phyloP scores from a whole-genome alignment of 371 early-diverging fungal genomes.

The Fennellomyces sp. region DNA sequence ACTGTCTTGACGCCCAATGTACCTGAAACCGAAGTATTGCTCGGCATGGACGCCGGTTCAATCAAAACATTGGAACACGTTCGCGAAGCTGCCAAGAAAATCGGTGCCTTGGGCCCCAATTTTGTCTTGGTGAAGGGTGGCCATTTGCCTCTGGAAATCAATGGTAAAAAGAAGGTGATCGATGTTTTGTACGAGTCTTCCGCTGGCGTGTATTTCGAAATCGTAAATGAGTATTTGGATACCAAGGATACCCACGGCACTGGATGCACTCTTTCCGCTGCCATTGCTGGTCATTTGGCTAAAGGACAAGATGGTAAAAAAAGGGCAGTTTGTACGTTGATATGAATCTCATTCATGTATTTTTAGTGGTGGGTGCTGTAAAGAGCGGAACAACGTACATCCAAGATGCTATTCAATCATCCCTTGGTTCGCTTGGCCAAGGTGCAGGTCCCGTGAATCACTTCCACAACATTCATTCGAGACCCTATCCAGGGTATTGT shows the following conservation, averaged over 20 bases:
- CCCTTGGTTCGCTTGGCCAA: slow-evolving; percentile 50
- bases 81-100: slow-evolving; percentile 52
- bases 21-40: slow-evolving; percentile 77
- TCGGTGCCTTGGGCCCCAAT: slow-evolving; percentile 53
- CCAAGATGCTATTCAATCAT: slow-evolving; percentile 61
- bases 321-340: background rate
- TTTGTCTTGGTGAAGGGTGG: slow-evolving; percentile 83
- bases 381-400: slow-evolving; percentile 55
- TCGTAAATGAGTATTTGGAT: slow-evolving; percentile 57
- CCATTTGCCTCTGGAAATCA: slow-evolving; percentile 63
- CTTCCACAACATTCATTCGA: slow-evolving; percentile 53
- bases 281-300: slow-evolving; percentile 76
- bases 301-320: slow-evolving; percentile 54
- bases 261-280: slow-evolving; percentile 85
- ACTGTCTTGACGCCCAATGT: slow-evolving; percentile 79
- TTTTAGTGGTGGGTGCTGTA: slow-evolving; percentile 48
- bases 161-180: slow-evolving; percentile 35
- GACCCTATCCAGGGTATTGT: slow-evolving; percentile 53
- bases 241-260: slow-evolving; percentile 84
- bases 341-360: background rate
- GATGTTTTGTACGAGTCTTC: slow-evolving; percentile 68
- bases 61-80: slow-evolving; percentile 59
- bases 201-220: slow-evolving; percentile 35
- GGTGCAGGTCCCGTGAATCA: slow-evolving; percentile 85
- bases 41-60: slow-evolving; percentile 20